Evolutionary conservation across 2,329 filamentous ascomycete genomes (phyloP).

Genomic region (Cercospora berteroae): DNA sequence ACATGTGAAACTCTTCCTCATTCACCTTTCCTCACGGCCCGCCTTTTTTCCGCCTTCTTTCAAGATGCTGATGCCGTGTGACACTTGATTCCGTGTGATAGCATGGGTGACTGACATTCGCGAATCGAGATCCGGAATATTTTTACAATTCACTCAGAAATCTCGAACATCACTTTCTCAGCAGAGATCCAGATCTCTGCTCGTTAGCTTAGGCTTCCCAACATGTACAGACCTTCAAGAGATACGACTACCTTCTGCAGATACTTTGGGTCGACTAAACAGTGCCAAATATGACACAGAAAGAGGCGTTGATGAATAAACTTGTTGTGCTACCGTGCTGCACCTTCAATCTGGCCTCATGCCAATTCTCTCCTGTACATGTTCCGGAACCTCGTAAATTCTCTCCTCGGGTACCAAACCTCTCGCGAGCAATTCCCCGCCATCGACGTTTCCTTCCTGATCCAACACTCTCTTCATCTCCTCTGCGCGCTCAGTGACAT

Average conservation of each 20-base stretch:
- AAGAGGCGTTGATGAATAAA: neutral
- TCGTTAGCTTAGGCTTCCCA: neutral
- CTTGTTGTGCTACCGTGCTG: neutral
- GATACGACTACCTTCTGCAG: neutral
- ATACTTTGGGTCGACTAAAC: neutral
- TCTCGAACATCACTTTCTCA: neutral
- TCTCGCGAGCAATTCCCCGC: neutral
- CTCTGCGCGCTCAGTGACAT: conserved; percentile 6
- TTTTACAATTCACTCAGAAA: neutral
- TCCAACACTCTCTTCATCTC: conserved; percentile 11
- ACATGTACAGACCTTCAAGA: neutral
- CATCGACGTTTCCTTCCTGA: neutral
- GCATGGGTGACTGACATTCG: neutral
- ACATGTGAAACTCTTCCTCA: neutral
- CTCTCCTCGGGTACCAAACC: conserved; percentile 1
- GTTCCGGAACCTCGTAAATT: neutral
- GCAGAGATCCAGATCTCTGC: neutral
- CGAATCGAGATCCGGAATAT: neutral
- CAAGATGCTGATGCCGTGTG: neutral
- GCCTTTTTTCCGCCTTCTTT: neutral
- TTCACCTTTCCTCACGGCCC: neutral
- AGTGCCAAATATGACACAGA: neutral
- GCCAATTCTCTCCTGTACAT: neutral
- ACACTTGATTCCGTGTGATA: neutral
- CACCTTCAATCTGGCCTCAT: neutral